Conservation (phyloP, 1,284 basidiomycete genomes). For the Irpex rosettiformis region DNA sequence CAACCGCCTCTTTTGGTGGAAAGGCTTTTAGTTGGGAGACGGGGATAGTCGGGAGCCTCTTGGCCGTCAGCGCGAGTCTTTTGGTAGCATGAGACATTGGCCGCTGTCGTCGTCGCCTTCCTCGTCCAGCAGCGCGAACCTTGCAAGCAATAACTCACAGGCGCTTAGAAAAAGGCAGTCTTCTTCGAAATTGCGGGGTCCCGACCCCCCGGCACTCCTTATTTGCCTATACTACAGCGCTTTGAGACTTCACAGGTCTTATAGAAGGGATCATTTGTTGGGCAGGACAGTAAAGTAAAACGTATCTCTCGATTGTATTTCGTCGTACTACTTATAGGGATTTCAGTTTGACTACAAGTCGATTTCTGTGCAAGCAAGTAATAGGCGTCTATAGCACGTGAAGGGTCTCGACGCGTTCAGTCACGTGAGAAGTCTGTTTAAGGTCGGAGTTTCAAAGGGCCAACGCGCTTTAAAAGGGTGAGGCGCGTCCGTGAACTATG, state of each 20-base stretch:
- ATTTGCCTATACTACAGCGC: not conserved
- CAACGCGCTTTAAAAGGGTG: conserved; percentile 30
- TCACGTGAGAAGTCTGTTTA: conserved; percentile 16
- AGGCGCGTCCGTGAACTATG: conserved; percentile 22
- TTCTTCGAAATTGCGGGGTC: not conserved
- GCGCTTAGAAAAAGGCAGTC: not conserved
- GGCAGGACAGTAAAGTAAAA: too few species aligned
- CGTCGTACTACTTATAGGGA: not conserved
- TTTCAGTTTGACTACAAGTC: not conserved
- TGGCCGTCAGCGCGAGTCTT: conserved; percentile 54
- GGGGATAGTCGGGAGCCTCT: conserved; percentile 55
- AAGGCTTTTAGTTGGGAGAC: conserved; percentile 50
- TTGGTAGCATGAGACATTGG: conserved; percentile 56
- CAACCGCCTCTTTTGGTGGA: conserved; percentile 59
- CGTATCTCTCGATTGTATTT: too few species aligned
- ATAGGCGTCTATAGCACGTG: not conserved
- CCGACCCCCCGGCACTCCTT: not conserved
- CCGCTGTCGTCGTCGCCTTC: conserved; percentile 20
- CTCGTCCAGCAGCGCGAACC: conserved; percentile 12
- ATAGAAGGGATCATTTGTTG: too few species aligned
- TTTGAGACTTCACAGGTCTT: too few species aligned
- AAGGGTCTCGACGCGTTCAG: conserved; percentile 2
- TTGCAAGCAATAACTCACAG: not conserved
- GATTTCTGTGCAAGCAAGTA: not conserved
- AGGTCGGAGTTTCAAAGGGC: conserved; percentile 29